Percentiles rank a stretch among this genome's conserved stretches.
These are phyloP conservation scores for Apostasia shenzhenica DNA, from an alignment of 106 monocot genomes.

Conservation along the genomic window DNA sequence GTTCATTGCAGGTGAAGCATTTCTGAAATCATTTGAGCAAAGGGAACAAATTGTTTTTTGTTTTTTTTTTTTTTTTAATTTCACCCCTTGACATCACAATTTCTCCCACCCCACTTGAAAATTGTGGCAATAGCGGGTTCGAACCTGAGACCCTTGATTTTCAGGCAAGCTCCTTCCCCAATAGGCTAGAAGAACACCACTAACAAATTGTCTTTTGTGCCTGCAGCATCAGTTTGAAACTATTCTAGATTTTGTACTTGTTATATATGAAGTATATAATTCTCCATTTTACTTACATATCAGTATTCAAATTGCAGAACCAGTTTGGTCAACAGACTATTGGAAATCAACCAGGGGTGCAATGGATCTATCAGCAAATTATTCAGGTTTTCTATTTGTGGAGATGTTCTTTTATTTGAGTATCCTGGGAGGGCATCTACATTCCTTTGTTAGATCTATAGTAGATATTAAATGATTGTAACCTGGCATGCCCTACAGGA, in stretches of 20 bases:
- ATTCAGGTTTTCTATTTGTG: conserved; percentile 25
- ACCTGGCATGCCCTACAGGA: conserved; percentile 16
- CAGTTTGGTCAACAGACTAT: conserved; percentile 29
- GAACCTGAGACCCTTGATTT: no score
- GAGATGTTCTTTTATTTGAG: background rate
- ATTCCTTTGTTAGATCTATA: background rate
- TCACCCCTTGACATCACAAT: background rate
- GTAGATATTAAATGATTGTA: background rate
- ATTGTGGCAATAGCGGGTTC: no score
- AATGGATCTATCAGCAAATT: conserved; percentile 45
- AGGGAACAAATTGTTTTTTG: background rate
- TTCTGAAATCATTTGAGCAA: background rate
- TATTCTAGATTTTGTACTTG: background rate
- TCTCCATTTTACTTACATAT: background rate
- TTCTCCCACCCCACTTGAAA: no score
- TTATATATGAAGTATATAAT: background rate
- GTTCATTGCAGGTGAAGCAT: conserved; percentile 26
- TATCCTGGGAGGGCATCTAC: no score
- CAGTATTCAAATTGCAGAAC: conserved; percentile 4
- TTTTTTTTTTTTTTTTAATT: background rate
- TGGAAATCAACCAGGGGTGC: conserved; percentile 33
- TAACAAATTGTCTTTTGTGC: background rate
- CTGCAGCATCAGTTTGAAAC: background rate
- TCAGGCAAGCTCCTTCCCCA: no score
- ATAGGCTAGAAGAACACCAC: no score